Evolutionary conservation across 192 early-diverging fungal species (phyloP), one percentile per base, ranked within the genome.

Genomic region (Cladochytrium replicatum): DNA sequence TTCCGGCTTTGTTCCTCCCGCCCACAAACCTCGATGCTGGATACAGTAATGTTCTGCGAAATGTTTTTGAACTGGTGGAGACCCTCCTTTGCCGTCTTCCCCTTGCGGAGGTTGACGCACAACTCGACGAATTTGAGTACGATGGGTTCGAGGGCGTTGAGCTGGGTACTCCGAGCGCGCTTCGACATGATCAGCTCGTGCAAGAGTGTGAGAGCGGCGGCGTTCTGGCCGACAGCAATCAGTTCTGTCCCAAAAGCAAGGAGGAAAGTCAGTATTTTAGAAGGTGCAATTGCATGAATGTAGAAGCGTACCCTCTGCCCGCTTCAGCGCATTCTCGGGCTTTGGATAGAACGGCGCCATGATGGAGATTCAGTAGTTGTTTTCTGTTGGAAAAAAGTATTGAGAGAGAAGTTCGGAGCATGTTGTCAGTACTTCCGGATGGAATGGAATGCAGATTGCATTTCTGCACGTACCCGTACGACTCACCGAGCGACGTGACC

Each of bases 11-110:
- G n/a, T n/a, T n/a, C n/a, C n/a, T n/a, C n/a, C n/a, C n/a, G n/a
- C n/a, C n/a, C n/a, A 8, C 61, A 9, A 2, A 87, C 83, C 67
- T 86, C 93, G 61, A 99, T 86, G 6, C 85, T 88, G 15, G 80
- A 68, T 32, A 95, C 86, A 55, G 85, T 88, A 52, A 79, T 86
- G 72, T 95, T 91, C 74, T 99, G 93, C 34, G 90, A 85, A 66
- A 94, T 91, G 74, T 97, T 95, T 71, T 95, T 96, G 76, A 93
- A 97, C 73, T 96, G 89, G 54, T 87, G 86, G 59, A 99, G 76
- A 43, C 83, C 92, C 69, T 99, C 94, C 69, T 93, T 91, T 32
- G 88, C 87, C 41, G 83, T 71, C 77, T 91, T 93, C 44, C 90
- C 89, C 60, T 87, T 83, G 39, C 89, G 76, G 27, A 89, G 74